phyloP scores from a whole-genome alignment of 441 rosid genomes.

The Theobroma grandiflorum region DNA sequence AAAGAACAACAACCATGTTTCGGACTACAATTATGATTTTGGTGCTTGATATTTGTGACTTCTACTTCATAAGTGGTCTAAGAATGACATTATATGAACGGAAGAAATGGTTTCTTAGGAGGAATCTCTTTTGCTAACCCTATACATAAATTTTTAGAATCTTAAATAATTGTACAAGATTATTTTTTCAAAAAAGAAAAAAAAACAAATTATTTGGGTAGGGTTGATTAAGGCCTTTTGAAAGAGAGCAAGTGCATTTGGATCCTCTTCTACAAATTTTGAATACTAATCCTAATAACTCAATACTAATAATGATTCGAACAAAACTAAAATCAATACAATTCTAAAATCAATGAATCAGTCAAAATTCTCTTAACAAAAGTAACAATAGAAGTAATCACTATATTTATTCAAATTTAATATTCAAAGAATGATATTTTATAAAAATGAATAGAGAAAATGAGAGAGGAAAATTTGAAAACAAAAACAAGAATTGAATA shows the following conservation, averaged over 20 bases:
- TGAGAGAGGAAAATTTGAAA: no score
- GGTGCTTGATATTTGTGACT: neutral
- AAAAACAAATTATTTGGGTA: neutral
- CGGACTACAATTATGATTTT: neutral
- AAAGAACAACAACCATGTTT: neutral
- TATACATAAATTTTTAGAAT: constrained; percentile 19
- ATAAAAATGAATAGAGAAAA: no score
- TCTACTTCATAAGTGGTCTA: constrained; percentile 4
- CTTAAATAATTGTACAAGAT: neutral
- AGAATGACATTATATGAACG: neutral
- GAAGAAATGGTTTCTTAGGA: constrained; percentile 13
- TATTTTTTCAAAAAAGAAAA: neutral
- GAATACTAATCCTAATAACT: neutral
- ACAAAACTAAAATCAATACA: no score
- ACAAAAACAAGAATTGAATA: no score
- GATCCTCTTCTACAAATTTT: neutral
- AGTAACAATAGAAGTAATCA: no score
- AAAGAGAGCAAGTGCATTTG: no score
- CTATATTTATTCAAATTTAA: no score
- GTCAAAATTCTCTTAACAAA: no score
- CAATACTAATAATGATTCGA: no score
- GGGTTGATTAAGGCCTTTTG: neutral
- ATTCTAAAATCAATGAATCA: no score
- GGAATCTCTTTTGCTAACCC: neutral
- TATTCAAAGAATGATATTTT: no score